Evolutionary conservation across 352 stramenopile species (phyloP).

Genomic region (Halophytophthora batemanensis): DNA sequence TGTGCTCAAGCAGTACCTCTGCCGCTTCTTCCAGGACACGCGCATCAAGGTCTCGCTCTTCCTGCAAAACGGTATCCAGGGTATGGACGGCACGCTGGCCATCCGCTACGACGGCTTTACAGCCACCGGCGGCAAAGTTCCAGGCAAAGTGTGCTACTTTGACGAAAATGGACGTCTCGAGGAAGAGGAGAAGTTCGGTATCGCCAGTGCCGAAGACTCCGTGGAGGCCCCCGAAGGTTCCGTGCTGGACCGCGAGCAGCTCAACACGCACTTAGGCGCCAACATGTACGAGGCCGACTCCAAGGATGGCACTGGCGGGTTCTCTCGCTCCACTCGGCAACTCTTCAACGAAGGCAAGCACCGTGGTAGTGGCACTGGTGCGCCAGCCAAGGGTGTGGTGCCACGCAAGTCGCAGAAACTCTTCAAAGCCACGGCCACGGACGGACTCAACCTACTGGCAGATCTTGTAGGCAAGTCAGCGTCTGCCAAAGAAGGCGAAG

Average conservation of each 20-base stretch:
- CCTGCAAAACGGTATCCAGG: constrained; percentile 85
- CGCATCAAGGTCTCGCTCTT: constrained; percentile 92
- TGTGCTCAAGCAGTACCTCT: constrained; percentile 83
- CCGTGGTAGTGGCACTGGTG: constrained; percentile 12
- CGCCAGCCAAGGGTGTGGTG: constrained; percentile 24
- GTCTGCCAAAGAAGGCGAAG: constrained; percentile 41
- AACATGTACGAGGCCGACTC: constrained; percentile 87
- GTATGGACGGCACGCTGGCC: constrained; percentile 75
- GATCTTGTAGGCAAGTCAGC: constrained; percentile 66
- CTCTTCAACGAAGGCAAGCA: constrained; percentile 63
- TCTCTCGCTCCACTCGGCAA: constrained; percentile 47
- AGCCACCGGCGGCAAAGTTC: constrained; percentile 56
- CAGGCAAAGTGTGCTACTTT: constrained; percentile 69
- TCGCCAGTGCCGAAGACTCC: constrained; percentile 49
- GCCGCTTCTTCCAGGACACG: constrained; percentile 88
- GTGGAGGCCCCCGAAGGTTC: constrained; percentile 45
- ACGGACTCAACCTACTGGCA: constrained; percentile 85
- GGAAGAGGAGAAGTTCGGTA: constrained; percentile 65
- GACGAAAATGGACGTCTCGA: constrained; percentile 56
- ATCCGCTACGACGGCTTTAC: constrained; percentile 79
- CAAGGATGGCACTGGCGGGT: constrained; percentile 34
- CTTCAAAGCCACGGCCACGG: constrained; percentile 73
- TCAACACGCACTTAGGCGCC: constrained; percentile 56
- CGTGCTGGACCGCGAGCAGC: constrained; percentile 59
- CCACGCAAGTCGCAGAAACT: constrained; percentile 47